A percentile compares a stretch with the other conserved stretches of the same genome.
Evolutionary conservation across 257 asterid species (phyloP).

Genomic region (Gardenia jasminoides): DNA sequence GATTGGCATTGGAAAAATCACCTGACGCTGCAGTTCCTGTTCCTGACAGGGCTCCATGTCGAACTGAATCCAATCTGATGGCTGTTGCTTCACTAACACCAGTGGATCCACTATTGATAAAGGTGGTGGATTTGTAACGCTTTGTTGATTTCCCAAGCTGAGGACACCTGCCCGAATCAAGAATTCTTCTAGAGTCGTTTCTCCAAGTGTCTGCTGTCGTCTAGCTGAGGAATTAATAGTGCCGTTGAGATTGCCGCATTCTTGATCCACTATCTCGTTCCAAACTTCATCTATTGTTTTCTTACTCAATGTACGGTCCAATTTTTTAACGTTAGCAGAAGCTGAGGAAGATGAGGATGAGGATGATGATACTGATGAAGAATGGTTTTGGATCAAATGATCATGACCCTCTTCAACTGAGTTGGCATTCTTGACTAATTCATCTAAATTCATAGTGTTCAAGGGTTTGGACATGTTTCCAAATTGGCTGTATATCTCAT

Average conservation of each 20-base stretch:
- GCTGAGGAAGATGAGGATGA: constrained; percentile 20
- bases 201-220: constrained; percentile 15
- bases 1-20: constrained; percentile 13
- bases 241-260: not conserved
- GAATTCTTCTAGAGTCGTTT: constrained; percentile 21
- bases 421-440: constrained; percentile 22
- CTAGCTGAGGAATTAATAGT: not conserved
- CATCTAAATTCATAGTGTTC: constrained; percentile 20
- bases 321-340: constrained; percentile 6
- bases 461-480: not conserved
- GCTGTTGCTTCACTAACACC: constrained; percentile 5
- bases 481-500: constrained; percentile 14
- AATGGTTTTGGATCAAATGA: constrained; percentile 17
- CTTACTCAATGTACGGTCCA: not conserved
- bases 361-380: constrained; percentile 14
- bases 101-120: constrained; percentile 1
- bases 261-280: constrained; percentile 10
- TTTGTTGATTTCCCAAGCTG: constrained; percentile 5
- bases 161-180: constrained; percentile 14
- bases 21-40: constrained; percentile 10
- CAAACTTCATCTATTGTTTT: constrained; percentile 16
- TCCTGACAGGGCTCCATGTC: not conserved
- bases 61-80: constrained; percentile 4
- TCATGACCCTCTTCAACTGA: constrained; percentile 17
- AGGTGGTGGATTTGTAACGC: not conserved